Conservation (phyloP, 106 monocot genomes). For the Amphibolis antarctica region DNA sequence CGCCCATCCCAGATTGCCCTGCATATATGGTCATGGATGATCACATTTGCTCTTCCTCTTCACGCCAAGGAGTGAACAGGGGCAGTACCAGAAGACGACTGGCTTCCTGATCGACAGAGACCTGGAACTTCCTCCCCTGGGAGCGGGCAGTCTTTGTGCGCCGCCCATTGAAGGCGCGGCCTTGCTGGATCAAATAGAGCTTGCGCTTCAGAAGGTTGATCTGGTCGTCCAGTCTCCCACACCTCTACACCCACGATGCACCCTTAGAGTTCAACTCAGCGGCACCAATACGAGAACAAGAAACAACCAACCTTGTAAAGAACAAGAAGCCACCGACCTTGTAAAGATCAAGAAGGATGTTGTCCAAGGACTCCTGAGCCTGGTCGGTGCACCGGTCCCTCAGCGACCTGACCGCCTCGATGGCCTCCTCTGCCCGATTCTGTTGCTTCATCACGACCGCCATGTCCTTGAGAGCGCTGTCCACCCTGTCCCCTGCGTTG, state of each 20-base stretch:
- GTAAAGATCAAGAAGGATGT: constrained; percentile 89
- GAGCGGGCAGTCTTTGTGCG: constrained; percentile 84
- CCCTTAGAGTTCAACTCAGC: neutral
- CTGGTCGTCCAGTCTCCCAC: constrained; percentile 85
- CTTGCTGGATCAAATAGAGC: constrained; percentile 56
- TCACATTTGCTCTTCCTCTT: neutral
- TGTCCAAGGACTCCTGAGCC: constrained; percentile 88
- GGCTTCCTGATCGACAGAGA: constrained; percentile 87
- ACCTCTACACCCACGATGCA: constrained; percentile 47
- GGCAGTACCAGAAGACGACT: constrained; percentile 47
- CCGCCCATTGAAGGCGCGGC: constrained; percentile 79
- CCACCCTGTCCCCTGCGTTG: no score
- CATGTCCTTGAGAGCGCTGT: no score
- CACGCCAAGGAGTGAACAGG: neutral
- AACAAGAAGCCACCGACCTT: constrained; percentile 55
- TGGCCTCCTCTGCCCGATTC: constrained; percentile 89
- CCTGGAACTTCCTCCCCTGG: constrained; percentile 88
- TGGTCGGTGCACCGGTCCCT: constrained; percentile 65
- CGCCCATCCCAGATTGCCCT: constrained; percentile 94
- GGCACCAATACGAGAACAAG: neutral
- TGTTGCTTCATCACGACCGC: constrained; percentile 98
- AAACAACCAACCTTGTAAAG: neutral
- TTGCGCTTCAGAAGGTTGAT: constrained; percentile 64
- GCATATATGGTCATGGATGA: neutral
- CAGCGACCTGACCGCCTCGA: constrained; percentile 85